phyloP scores from a whole-genome alignment of 2,329 filamentous ascomycete species.

The Incumbomyces delicatus region DNA sequence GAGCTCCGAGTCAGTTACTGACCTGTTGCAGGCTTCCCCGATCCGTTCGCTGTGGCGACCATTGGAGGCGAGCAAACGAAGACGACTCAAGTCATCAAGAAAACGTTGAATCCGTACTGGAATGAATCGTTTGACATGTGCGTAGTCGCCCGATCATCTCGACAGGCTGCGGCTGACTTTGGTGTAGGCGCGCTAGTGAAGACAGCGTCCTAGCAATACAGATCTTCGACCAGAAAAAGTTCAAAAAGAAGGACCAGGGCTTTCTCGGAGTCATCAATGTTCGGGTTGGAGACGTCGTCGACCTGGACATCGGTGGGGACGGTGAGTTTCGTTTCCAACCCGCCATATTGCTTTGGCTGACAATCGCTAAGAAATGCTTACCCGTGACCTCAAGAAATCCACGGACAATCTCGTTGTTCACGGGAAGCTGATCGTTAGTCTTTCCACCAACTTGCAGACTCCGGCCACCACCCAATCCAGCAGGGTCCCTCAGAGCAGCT shows the following conservation, averaged over 20 bases:
- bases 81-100: slow-evolving; percentile 94
- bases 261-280: slow-evolving; percentile 98
- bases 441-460: slow-evolving; percentile 76
- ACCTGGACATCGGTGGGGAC: slow-evolving; percentile 79
- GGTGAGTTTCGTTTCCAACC: slow-evolving; percentile 48
- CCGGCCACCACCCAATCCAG: slow-evolving; percentile 17
- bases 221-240: slow-evolving; percentile 99
- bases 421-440: slow-evolving; percentile 91
- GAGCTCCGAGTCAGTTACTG: slow-evolving; percentile 4
- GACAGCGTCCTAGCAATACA: slow-evolving; percentile 96
- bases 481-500: slow-evolving; percentile 13
- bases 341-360: slow-evolving; percentile 6
- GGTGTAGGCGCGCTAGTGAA: slow-evolving; percentile 69
- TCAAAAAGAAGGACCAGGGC: slow-evolving; percentile 99
- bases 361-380: slow-evolving; percentile 71
- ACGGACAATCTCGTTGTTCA: slow-evolving; percentile 97
- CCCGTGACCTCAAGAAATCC: slow-evolving; percentile 90
- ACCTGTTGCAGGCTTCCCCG: slow-evolving; percentile 66
- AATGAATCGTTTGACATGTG: slow-evolving; percentile 99
- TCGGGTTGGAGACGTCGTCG: slow-evolving; percentile 86
- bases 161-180: background rate
- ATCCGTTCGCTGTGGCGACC: slow-evolving; percentile 94
- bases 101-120: slow-evolving; percentile 99
- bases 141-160: slow-evolving; percentile 25
- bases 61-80: slow-evolving; percentile 96